phyloP scores from a whole-genome alignment of 2,329 filamentous ascomycete genomes.

The Leptographium flavum region DNA sequence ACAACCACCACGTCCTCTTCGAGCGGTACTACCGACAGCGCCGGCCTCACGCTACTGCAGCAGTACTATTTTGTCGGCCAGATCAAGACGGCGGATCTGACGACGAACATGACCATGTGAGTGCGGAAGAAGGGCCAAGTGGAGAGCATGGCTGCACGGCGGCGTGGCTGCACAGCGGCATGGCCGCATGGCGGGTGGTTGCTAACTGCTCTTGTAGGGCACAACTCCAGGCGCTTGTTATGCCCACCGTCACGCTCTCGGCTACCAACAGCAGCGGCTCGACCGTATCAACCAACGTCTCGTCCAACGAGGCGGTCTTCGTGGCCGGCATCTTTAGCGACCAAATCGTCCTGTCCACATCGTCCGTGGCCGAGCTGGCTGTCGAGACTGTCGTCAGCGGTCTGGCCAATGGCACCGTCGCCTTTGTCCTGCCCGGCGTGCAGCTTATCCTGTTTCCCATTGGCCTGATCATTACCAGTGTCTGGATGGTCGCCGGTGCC shows the following conservation, averaged over 20 bases:
- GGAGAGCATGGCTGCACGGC: no score
- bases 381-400: constrained; percentile 30
- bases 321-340: constrained; percentile 56
- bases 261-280: constrained; percentile 37
- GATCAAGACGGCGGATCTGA: constrained; percentile 44
- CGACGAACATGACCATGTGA: constrained; percentile 44
- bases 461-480: constrained; percentile 49
- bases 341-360: constrained; percentile 36
- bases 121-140: constrained; percentile 15
- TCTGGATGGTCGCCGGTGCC: constrained; percentile 46
- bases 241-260: constrained; percentile 53
- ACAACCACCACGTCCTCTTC: constrained; percentile 7
- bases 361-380: constrained; percentile 31
- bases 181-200: no score
- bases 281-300: constrained; percentile 47
- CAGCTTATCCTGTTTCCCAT: constrained; percentile 55
- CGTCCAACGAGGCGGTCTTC: constrained; percentile 56
- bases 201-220: constrained; percentile 23
- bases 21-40: constrained; percentile 8
- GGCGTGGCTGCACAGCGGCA: no score
- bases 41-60: constrained; percentile 34
- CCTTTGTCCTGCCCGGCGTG: constrained; percentile 56
- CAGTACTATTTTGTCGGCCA: constrained; percentile 55
- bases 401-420: constrained; percentile 36
- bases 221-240: constrained; percentile 46